Conservation (phyloP, 371 early-diverging fungal species). For the Choanephora cucurbitarum region DNA sequence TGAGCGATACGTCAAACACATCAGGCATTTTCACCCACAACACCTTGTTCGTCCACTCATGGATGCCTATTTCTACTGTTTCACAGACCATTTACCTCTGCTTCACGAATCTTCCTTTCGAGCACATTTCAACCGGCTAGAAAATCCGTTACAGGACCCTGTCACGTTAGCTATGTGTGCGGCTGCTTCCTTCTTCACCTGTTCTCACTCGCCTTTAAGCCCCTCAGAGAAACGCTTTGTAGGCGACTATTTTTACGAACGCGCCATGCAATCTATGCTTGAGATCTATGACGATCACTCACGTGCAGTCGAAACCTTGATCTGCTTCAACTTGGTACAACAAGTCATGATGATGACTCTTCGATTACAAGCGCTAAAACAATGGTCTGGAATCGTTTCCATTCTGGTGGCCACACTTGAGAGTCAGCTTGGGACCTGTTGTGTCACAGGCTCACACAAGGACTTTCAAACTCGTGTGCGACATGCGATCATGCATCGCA, state of each 20-base stretch:
- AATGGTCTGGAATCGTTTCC: constrained; percentile 8
- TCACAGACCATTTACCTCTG: constrained; percentile 10
- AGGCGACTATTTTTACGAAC: constrained; percentile 18
- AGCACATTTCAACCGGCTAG: constrained; percentile 5
- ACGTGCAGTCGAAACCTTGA: constrained; percentile 11
- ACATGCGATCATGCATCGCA: neutral
- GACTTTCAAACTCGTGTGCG: neutral
- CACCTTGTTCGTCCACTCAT: constrained; percentile 5
- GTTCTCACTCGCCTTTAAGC: constrained; percentile 14
- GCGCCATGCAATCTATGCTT: constrained; percentile 2
- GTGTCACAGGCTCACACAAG: too few species aligned
- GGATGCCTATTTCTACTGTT: constrained; percentile 16
- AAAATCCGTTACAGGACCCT: constrained; percentile 16
- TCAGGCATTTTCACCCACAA: neutral
- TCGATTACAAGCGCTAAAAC: constrained; percentile 1
- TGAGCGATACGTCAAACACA: too few species aligned
- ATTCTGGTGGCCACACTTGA: constrained; percentile 1
- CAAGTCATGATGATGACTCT: constrained; percentile 8
- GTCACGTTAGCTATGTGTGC: constrained; percentile 20
- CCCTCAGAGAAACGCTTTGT: constrained; percentile 15
- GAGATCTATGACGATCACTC: constrained; percentile 25
- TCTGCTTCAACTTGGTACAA: constrained; percentile 11
- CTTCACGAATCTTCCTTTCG: constrained; percentile 20
- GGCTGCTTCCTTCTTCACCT: neutral
- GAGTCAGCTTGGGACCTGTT: too few species aligned